Conservation (phyloP, 2,329 filamentous ascomycete species). For the Alternaria sp. region DNA sequence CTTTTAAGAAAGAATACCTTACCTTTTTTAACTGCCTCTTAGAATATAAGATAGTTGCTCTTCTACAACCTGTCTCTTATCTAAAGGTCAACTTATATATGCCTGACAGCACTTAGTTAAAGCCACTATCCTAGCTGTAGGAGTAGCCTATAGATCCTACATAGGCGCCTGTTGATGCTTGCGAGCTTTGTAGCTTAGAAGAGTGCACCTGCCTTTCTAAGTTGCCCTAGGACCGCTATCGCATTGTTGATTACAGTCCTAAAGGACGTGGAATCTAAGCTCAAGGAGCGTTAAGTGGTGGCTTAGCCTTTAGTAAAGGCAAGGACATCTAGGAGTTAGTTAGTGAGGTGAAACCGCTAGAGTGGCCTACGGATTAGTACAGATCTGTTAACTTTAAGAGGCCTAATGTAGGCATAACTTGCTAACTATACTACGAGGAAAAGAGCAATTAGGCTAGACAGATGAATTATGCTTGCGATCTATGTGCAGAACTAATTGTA, state of each 20-base stretch:
- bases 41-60: conserved; percentile 7
- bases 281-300: not conserved
- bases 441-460: too few species aligned
- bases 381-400: conserved; percentile 1
- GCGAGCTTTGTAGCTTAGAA: conserved; percentile 3
- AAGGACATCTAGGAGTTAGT: conserved; percentile 12
- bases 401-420: conserved; percentile 1
- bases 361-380: conserved; percentile 9
- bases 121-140: conserved; percentile 8
- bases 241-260: conserved; percentile 3
- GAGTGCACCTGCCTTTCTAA: conserved; percentile 8
- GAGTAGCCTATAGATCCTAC: conserved; percentile 9
- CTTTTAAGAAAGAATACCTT: conserved; percentile 8
- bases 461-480: too few species aligned
- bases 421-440: not conserved
- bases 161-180: conserved; percentile 6
- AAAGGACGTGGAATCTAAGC: conserved; percentile 10
- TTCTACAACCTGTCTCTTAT: conserved; percentile 12
- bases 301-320: conserved; percentile 10
- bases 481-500: too few species aligned
- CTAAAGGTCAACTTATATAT: conserved; percentile 15
- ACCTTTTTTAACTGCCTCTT: conserved; percentile 4
- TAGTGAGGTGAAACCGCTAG: conserved; percentile 13
- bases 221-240: not conserved
- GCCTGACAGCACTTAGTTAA: conserved; percentile 6